Percentiles rank a stretch among this genome's conserved stretches.
Conservation (phyloP, 208 protist genomes). For the Balamuthia mandrillaris region DNA sequence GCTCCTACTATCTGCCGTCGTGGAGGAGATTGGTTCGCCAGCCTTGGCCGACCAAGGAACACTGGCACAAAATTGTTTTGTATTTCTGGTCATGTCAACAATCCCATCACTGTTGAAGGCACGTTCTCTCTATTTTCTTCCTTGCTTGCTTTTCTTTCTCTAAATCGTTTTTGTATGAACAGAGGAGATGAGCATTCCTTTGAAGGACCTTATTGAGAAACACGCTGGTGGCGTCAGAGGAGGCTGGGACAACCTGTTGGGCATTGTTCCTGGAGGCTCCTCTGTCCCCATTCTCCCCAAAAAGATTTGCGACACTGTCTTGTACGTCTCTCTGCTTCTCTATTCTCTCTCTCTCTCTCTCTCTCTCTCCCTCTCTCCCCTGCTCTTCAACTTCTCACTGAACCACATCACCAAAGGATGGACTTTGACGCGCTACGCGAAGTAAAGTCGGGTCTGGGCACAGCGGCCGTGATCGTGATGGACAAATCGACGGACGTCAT, state of each 20-base stretch:
- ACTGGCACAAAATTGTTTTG: conserved; percentile 95
- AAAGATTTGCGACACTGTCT: conserved; percentile 86
- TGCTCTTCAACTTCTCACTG: no score
- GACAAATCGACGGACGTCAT: conserved; percentile 95
- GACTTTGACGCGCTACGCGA: conserved; percentile 94
- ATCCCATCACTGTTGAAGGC: conserved; percentile 93
- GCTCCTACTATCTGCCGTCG: conserved; percentile 89
- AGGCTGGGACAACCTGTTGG: conserved; percentile 96
- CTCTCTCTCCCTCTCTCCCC: no score
- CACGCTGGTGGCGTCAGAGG: conserved; percentile 93
- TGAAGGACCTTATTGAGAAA: conserved; percentile 93
- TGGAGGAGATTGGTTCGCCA: conserved; percentile 85
- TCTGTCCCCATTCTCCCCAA: conserved; percentile 94
- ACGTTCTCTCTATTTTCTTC: not conserved
- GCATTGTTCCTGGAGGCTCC: conserved; percentile 94
- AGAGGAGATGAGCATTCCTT: conserved; percentile 97
- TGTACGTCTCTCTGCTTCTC: conserved; percentile 56
- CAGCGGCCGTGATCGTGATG: conserved; percentile 98
- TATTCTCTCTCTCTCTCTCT: not conserved
- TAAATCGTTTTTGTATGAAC: not conserved
- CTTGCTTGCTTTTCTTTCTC: not conserved
- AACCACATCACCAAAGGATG: conserved; percentile 80
- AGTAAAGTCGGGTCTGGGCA: conserved; percentile 91
- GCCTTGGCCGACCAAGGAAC: conserved; percentile 94
- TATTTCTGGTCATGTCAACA: conserved; percentile 98